phyloP scores from a whole-genome alignment of 2,329 filamentous ascomycete species.

The Beauveria sp. region DNA sequence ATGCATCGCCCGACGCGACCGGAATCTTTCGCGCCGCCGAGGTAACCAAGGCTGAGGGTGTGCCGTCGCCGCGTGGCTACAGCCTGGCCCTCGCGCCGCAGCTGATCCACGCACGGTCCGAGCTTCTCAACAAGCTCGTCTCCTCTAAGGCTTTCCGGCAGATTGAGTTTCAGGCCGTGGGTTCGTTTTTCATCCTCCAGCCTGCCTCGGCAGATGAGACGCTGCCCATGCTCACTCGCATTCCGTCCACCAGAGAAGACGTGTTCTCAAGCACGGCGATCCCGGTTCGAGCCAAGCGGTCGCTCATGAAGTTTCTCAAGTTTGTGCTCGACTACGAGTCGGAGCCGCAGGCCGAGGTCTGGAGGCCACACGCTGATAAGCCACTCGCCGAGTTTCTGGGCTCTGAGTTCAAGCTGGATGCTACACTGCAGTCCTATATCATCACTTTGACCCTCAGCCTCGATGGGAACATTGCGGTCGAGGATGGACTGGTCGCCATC shows the following conservation, averaged over 20 bases:
- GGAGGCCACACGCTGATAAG: slow-evolving; percentile 48
- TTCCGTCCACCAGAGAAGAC: slow-evolving; percentile 87
- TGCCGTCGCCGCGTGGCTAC: slow-evolving; percentile 66
- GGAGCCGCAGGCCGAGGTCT: slow-evolving; percentile 45
- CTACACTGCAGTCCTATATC: slow-evolving; percentile 55
- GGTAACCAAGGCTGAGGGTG: slow-evolving; percentile 33
- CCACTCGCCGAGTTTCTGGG: slow-evolving; percentile 53
- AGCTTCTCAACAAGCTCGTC: slow-evolving; percentile 72
- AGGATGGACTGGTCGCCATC: slow-evolving; percentile 63
- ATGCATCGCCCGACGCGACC: slow-evolving; percentile 20
- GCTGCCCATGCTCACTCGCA: slow-evolving; percentile 48
- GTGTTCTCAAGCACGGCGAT: slow-evolving; percentile 75
- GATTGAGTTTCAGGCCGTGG: slow-evolving; percentile 88
- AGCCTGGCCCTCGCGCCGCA: slow-evolving; percentile 78
- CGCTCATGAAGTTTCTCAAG: slow-evolving; percentile 88
- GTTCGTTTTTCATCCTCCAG: slow-evolving; percentile 79
- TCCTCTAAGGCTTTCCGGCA: slow-evolving; percentile 82
- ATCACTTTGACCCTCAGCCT: slow-evolving; percentile 66
- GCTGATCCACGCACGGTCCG: slow-evolving; percentile 75
- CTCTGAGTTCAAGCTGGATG: slow-evolving; percentile 58
- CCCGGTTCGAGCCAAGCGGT: slow-evolving; percentile 72
- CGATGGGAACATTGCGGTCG: slow-evolving; percentile 53
- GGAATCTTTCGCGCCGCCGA: slow-evolving; percentile 22
- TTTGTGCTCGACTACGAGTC: slow-evolving; percentile 69
- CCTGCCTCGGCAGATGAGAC: slow-evolving; percentile 17